Evolutionary conservation across 192 early-diverging fungal genomes (phyloP).

Genomic region (Coemansia sp.): DNA sequence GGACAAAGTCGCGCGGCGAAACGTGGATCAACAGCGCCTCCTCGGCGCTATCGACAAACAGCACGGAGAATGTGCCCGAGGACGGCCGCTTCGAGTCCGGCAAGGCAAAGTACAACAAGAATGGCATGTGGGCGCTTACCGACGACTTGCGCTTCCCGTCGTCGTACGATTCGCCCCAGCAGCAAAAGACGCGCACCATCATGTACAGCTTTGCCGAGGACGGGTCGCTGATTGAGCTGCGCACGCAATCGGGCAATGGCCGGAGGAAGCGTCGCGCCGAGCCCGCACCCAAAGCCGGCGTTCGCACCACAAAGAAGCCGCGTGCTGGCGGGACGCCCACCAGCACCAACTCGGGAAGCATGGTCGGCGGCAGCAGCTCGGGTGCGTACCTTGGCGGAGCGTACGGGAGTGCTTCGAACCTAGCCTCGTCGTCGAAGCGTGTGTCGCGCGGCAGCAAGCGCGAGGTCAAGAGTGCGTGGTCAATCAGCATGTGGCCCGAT

Average conservation of each 20-base stretch:
- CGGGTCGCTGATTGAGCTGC: slow-evolving; percentile 49
- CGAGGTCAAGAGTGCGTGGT: slow-evolving; percentile 41
- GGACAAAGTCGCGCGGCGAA: slow-evolving; percentile 59
- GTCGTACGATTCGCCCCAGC: slow-evolving; percentile 54
- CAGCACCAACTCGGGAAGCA: background rate
- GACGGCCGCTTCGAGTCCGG: slow-evolving; percentile 57
- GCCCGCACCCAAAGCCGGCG: slow-evolving; percentile 7
- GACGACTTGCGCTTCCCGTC: slow-evolving; percentile 51
- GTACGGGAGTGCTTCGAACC: background rate
- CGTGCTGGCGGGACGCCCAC: slow-evolving; percentile 9
- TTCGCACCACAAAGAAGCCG: slow-evolving; percentile 32
- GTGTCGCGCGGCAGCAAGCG: slow-evolving; percentile 27
- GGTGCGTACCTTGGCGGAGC: slow-evolving; percentile 4
- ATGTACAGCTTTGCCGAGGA: slow-evolving; percentile 55
- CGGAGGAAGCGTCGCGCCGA: slow-evolving; percentile 48
- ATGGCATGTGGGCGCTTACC: slow-evolving; percentile 57
- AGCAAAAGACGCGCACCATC: slow-evolving; percentile 52
- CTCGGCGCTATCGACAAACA: slow-evolving; percentile 58
- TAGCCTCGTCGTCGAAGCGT: slow-evolving; percentile 22
- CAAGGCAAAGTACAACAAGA: slow-evolving; percentile 57
- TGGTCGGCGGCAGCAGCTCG: slow-evolving; percentile 2
- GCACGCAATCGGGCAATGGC: slow-evolving; percentile 32
- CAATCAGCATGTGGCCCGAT: slow-evolving; percentile 65
- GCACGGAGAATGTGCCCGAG: slow-evolving; percentile 54
- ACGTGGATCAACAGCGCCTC: slow-evolving; percentile 67